Percentiles rank a stretch among this genome's conserved stretches.
Evolutionary conservation across 805 yeast genomes (phyloP).

Genomic region (Tetrapisispora pingtungensis): DNA sequence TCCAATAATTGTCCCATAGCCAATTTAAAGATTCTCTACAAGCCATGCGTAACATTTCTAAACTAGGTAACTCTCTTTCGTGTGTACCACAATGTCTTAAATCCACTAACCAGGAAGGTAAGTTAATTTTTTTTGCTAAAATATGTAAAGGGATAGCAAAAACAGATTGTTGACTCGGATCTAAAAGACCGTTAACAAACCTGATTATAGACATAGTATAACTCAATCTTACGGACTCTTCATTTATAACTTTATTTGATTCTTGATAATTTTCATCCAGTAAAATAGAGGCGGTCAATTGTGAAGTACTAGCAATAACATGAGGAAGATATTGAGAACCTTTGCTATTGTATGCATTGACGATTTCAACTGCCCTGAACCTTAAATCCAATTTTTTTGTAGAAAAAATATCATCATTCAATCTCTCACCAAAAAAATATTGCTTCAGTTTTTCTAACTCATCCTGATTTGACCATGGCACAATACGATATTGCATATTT

Average conservation of each 20-base stretch:
- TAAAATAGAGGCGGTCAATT: conserved; percentile 42
- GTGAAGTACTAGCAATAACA: conserved; percentile 56
- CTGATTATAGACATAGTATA: conserved; percentile 69
- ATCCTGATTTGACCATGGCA: conserved; percentile 30
- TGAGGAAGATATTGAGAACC: conserved; percentile 54
- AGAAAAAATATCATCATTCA: conserved; percentile 2
- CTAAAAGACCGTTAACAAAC: conserved; percentile 85
- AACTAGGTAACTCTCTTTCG: conserved; percentile 60
- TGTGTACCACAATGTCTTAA: conserved; percentile 86
- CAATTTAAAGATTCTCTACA: conserved; percentile 57
- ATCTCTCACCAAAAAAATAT: conserved; percentile 41
- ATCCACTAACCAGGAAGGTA: conserved; percentile 83
- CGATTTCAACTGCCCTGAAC: conserved; percentile 40
- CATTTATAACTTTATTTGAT: conserved; percentile 7
- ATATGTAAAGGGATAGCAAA: conserved; percentile 71
- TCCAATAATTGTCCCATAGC: conserved; percentile 72
- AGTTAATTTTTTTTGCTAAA: conserved; percentile 54
- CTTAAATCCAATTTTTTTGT: conserved; percentile 15
- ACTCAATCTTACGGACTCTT: conserved; percentile 34
- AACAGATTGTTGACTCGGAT: conserved; percentile 71
- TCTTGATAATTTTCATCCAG: conserved; percentile 29
- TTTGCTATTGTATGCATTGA: conserved; percentile 44
- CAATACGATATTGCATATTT: conserved; percentile 23
- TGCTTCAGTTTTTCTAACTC: conserved; percentile 40
- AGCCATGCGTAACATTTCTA: conserved; percentile 56